Evolutionary conservation across 139 green algal genomes (phyloP).

Genomic region (Astrephomene gubernaculifera): DNA sequence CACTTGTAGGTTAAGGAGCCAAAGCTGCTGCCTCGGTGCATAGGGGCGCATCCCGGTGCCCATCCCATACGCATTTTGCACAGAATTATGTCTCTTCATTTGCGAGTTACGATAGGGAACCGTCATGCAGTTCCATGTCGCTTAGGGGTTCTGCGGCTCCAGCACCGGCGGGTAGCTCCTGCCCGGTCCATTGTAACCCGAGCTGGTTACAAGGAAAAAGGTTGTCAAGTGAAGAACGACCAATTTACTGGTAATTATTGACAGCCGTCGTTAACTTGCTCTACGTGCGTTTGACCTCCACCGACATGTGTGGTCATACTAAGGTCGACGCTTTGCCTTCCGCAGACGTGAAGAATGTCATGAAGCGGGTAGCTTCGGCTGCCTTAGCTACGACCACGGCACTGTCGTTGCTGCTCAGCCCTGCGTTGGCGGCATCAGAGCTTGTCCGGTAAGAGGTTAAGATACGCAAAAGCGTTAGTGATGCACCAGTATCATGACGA

Average conservation of each 20-base stretch:
- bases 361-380: neutral
- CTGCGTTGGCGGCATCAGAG: conserved; percentile 20
- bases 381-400: neutral
- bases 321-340: neutral
- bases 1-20: too few relatives aligned
- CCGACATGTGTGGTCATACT: neutral
- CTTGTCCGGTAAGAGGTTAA: conserved; percentile 23
- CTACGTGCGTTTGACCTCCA: neutral
- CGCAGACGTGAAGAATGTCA: neutral
- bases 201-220: neutral
- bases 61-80: too few relatives aligned
- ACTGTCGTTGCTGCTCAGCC: conserved; percentile 15
- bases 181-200: neutral
- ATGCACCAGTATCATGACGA: too few relatives aligned
- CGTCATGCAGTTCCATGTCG: too few relatives aligned
- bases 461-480: too few relatives aligned
- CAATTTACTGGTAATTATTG: too few relatives aligned
- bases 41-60: too few relatives aligned
- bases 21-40: too few relatives aligned
- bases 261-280: neutral
- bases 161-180: neutral
- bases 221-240: too few relatives aligned
- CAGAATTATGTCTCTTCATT: too few relatives aligned
- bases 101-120: too few relatives aligned
- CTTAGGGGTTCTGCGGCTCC: neutral